phyloP scores from a whole-genome alignment of 225 moss, liverwort and hornwort genomes.

The Bryoerythrophyllum caledonicum region DNA sequence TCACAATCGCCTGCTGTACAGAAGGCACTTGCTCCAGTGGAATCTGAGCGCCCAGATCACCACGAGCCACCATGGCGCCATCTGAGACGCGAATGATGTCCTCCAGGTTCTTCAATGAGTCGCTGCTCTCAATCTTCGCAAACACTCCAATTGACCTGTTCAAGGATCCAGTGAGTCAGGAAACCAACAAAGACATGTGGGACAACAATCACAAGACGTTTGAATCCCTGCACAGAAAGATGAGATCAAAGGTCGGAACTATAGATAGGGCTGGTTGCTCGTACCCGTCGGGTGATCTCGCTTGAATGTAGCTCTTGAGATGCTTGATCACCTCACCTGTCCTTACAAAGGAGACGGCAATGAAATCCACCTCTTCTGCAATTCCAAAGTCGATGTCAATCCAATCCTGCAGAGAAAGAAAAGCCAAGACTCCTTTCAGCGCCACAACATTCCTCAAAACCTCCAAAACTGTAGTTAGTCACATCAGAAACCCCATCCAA shows the following conservation, averaged over 20 bases:
- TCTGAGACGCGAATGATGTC: conserved; percentile 91
- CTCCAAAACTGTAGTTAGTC: background rate
- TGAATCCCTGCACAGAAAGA: background rate
- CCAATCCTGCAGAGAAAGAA: conserved; percentile 84
- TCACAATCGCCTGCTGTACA: conserved; percentile 91
- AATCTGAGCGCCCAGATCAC: conserved; percentile 96
- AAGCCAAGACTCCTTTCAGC: conserved; percentile 1
- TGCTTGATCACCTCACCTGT: conserved; percentile 97
- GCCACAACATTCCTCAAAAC: background rate
- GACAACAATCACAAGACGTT: background rate
- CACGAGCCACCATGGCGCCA: conserved; percentile 99
- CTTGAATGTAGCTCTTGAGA: conserved; percentile 89
- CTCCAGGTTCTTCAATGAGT: conserved; percentile 84
- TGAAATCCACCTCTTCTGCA: conserved; percentile 93
- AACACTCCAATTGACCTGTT: conserved; percentile 84
- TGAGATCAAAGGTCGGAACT: background rate
- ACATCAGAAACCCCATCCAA: background rate
- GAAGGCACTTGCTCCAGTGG: conserved; percentile 97
- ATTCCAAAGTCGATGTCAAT: conserved; percentile 98
- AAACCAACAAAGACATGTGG: background rate
- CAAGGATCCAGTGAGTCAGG: conserved; percentile 3
- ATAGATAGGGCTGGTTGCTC: conserved; percentile 4
- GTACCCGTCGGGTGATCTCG: conserved; percentile 77
- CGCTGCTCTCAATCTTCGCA: conserved; percentile 96
- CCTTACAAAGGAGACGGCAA: conserved; percentile 93